Conservation (phyloP, 257 asterid species). For the Gentiana macrophylla region DNA sequence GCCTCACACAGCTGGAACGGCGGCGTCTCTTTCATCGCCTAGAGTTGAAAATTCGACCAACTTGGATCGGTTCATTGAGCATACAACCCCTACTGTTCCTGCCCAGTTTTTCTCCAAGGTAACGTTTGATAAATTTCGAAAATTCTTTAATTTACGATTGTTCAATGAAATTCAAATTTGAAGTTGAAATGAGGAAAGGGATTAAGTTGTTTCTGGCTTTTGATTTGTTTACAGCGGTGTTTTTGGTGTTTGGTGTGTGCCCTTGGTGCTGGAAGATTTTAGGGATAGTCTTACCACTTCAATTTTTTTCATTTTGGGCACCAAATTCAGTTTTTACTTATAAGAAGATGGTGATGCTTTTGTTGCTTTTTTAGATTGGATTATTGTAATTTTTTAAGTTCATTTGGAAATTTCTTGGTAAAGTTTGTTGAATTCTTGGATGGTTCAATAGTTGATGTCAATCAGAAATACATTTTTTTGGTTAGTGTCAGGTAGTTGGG, state of each 20-base stretch:
- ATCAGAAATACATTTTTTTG: no score
- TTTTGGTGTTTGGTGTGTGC: no score
- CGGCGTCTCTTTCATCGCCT: constrained; percentile 4
- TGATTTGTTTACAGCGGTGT: no score
- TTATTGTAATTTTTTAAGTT: no score
- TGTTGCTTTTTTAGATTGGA: not conserved
- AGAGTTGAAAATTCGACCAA: constrained; percentile 22
- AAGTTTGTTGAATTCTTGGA: no score
- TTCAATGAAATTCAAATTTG: not conserved
- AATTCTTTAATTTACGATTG: not conserved
- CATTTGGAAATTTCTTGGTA: no score
- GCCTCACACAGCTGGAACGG: not conserved
- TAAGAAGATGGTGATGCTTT: not conserved
- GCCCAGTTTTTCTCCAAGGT: constrained; percentile 74
- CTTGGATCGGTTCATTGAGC: constrained; percentile 78
- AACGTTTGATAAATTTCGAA: constrained; percentile 1
- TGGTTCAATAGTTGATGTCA: no score
- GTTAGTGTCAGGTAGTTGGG: no score
- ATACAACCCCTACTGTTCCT: constrained; percentile 67
- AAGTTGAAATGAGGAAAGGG: not conserved
- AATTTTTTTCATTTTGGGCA: no score
- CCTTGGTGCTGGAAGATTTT: no score
- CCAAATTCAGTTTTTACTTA: no score
- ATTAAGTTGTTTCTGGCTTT: not conserved
- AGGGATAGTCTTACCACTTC: not conserved